Evolutionary conservation across 2,329 filamentous ascomycete genomes (phyloP).

Genomic region (Endoconidiophora laricicola): DNA sequence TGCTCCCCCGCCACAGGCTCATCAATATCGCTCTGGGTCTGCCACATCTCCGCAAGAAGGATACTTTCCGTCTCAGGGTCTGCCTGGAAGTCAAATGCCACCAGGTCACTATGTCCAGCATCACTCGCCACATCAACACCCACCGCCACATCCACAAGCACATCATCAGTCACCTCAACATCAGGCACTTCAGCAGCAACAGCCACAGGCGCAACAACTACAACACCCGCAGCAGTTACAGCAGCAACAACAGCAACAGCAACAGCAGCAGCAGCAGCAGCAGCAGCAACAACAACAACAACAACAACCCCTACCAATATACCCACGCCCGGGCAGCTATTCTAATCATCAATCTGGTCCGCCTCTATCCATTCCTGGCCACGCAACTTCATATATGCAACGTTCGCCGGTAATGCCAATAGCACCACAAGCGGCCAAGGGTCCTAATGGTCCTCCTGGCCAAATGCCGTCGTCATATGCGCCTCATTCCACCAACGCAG

Average conservation of each 20-base stretch:
- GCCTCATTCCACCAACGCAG: conserved; percentile 14
- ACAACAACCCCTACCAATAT: conserved; percentile 29
- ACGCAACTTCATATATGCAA: conserved; percentile 14
- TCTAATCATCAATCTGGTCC: conserved; percentile 30
- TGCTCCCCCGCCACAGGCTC: not conserved
- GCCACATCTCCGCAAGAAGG: not conserved
- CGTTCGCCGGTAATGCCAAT: conserved; percentile 4
- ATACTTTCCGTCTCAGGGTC: not conserved
- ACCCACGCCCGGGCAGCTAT: conserved; percentile 21
- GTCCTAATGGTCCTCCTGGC: not conserved
- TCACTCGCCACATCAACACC: conserved; percentile 17
- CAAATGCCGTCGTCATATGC: too few relatives aligned
- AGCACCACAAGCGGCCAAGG: not conserved
- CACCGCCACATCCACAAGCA: conserved; percentile 17
- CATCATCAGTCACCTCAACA: conserved; percentile 18
- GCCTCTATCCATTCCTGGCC: conserved; percentile 28
- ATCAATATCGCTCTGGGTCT: not conserved
- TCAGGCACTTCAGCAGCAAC: conserved; percentile 18
- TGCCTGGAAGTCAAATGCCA: not conserved
- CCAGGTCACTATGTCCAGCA: not conserved
- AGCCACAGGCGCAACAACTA: conserved; percentile 17
- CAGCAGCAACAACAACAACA: conserved; percentile 25
- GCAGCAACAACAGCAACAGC: conserved; percentile 16
- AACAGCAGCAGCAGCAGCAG: conserved; percentile 19
- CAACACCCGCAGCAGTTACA: conserved; percentile 18